Evolutionary conservation across 768 basidiomycete species (phyloP), one percentile per base, ranked within the genome.

Genomic region (Galerina marginata): DNA sequence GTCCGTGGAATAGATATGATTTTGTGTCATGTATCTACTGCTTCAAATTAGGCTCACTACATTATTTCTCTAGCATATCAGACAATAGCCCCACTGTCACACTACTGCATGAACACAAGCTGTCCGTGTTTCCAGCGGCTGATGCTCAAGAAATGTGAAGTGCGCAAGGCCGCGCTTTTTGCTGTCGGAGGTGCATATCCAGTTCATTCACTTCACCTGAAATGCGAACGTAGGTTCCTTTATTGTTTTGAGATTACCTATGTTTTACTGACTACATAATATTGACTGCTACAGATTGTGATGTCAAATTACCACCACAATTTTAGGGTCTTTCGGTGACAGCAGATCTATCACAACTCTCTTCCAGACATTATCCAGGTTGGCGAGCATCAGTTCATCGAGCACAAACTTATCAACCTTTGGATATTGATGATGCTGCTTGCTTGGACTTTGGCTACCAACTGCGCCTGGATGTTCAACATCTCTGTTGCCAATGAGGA

Each of bases 331-430:
- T 15, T 23, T 3, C 12, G 58, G 0, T 42, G 56, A 15, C 51
- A 55, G 48, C 52, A 59, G 4, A 50, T 42, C 9, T 63, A 66
- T 40, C 58, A 66, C 42, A 14, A 40, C 15, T 56, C 23, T 7
- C 54, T 65, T 37, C 59, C 65, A 9, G 48, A 60, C 6, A 57
- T 63, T 29, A 40, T 69, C 6, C 67, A 69, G 42, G 53, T 69
- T 36, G 63, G 61, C 6, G 67, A 66, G 25, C 67, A 68, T 49
- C 62, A 68, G 15, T 68, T 61, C 62, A 62, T 52, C 5, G 67
- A 65, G 46, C 39, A 9, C 6, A 50, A 23, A 20, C 51, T 68
- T 6, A 56, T 66, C 7, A 29, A 58, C 16, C 15, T 50, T 4
- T 64, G 65, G 61, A 59, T 59, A 2, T 54, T 29, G 1, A 59